These are phyloP conservation scores for Polytrichum commune DNA, from an alignment of 225 moss, liverwort and hornwort genomes.

Conservation along the genomic window DNA sequence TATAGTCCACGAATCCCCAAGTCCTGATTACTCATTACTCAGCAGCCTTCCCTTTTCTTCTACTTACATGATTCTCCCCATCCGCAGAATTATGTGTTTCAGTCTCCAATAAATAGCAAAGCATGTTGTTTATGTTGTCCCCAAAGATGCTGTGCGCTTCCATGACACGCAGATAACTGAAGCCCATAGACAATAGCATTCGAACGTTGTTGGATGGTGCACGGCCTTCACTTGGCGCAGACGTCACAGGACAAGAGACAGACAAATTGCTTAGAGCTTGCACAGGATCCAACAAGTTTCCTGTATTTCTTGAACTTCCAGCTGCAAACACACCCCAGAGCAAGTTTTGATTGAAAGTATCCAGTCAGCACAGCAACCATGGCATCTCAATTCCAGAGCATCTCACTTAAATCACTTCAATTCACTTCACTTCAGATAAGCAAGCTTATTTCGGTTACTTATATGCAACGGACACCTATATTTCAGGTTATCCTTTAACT, in stretches of 20 bases:
- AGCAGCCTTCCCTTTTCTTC: slow-evolving; percentile 93
- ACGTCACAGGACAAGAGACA: slow-evolving; percentile 31
- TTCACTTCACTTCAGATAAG: no score
- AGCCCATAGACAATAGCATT: slow-evolving; percentile 97
- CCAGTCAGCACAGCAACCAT: no score
- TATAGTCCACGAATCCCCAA: no score
- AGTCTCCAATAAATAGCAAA: slow-evolving; percentile 94
- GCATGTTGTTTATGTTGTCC: slow-evolving; percentile 90
- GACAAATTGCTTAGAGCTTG: slow-evolving; percentile 18
- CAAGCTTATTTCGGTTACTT: no score
- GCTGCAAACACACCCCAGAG: slow-evolving; percentile 32
- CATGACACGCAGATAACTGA: slow-evolving; percentile 85
- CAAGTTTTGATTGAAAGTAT: no score
- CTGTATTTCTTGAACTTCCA: slow-evolving; percentile 55
- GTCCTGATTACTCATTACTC: slow-evolving; percentile 29
- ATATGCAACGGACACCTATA: no score
- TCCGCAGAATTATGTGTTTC: slow-evolving; percentile 57
- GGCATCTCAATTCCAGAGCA: no score
- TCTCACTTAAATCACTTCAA: no score
- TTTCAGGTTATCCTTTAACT: no score
- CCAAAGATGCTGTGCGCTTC: slow-evolving; percentile 91
- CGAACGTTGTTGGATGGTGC: slow-evolving; percentile 67
- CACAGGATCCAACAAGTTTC: slow-evolving; percentile 28
- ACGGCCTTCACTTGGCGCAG: slow-evolving; percentile 42
- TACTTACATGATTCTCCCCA: slow-evolving; percentile 64